Evolutionary conservation across 768 basidiomycete species (phyloP).

Genomic region (Podaxis carcinomalis): DNA sequence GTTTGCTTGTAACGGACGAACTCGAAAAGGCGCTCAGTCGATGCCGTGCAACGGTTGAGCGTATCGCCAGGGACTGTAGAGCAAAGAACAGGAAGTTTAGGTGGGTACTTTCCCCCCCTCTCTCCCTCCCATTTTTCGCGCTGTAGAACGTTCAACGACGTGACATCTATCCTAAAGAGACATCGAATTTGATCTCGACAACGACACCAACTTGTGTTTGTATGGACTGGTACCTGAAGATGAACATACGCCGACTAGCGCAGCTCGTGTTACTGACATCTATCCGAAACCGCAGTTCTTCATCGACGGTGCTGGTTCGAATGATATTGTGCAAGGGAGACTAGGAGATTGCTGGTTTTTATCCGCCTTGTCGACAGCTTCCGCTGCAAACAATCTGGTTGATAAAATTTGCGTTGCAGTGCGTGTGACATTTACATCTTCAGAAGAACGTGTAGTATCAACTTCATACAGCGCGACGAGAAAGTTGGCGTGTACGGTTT

Average conservation of each 20-base stretch:
- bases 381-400: conserved; percentile 41
- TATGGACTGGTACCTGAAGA: conserved; percentile 26
- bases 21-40: conserved; percentile 42
- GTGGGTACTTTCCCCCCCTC: conserved; percentile 18
- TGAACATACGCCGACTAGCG: not conserved
- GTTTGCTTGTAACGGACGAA: conserved; percentile 44
- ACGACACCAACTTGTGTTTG: conserved; percentile 40
- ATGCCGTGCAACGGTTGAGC: conserved; percentile 39
- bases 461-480: conserved; percentile 37
- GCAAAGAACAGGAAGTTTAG: conserved; percentile 45
- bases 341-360: conserved; percentile 57
- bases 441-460: not conserved
- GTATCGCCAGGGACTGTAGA: conserved; percentile 43
- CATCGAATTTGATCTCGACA: conserved; percentile 54
- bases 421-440: conserved; percentile 7
- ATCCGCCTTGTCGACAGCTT: conserved; percentile 45
- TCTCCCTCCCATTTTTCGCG: not conserved
- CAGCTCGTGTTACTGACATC: conserved; percentile 38
- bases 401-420: conserved; percentile 39
- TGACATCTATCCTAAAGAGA: conserved; percentile 30
- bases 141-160: conserved; percentile 34
- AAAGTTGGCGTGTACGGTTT: conserved; percentile 54
- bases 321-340: conserved; percentile 47
- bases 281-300: conserved; percentile 51
- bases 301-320: conserved; percentile 38